Conservation (phyloP, 2,329 filamentous ascomycete species). For the Colletotrichum ledebouriae region DNA sequence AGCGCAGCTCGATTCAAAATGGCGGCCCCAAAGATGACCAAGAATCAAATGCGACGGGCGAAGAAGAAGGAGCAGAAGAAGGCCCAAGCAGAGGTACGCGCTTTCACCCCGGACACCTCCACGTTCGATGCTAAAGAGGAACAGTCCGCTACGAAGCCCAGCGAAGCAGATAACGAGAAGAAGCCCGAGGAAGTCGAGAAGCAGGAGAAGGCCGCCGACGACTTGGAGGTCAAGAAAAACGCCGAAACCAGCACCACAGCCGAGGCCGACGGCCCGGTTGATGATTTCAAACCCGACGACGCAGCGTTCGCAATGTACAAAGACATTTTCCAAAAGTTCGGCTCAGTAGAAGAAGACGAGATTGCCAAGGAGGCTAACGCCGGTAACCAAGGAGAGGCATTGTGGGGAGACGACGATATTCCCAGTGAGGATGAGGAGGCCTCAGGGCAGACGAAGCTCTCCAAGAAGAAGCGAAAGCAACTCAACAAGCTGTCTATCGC, state of each 20-base stretch:
- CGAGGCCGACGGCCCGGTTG: constrained; percentile 63
- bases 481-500: constrained; percentile 94
- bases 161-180: constrained; percentile 46
- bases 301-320: constrained; percentile 88
- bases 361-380: constrained; percentile 74
- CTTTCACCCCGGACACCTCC: no score
- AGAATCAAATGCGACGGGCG: constrained; percentile 92
- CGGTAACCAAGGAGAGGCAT: constrained; percentile 86
- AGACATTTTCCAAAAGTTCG: constrained; percentile 85
- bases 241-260: constrained; percentile 52
- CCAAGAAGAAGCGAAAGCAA: constrained; percentile 95
- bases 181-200: constrained; percentile 47
- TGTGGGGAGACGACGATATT: constrained; percentile 87
- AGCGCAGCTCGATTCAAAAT: constrained; percentile 58
- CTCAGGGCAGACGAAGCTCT: constrained; percentile 76
- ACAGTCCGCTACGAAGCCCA: constrained; percentile 39
- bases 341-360: constrained; percentile 73
- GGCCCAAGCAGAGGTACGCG: constrained; percentile 66
- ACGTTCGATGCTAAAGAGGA: constrained; percentile 17
- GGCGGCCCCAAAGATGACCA: constrained; percentile 82
- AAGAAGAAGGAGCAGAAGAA: constrained; percentile 96
- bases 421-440: constrained; percentile 85
- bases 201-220: constrained; percentile 48
- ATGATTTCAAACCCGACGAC: constrained; percentile 79
- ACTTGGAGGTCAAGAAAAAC: constrained; percentile 60